Evolutionary conservation across 202 grass and related monocot species (phyloP), one percentile per base, ranked within the genome.

Genomic region (Setaria italica): DNA sequence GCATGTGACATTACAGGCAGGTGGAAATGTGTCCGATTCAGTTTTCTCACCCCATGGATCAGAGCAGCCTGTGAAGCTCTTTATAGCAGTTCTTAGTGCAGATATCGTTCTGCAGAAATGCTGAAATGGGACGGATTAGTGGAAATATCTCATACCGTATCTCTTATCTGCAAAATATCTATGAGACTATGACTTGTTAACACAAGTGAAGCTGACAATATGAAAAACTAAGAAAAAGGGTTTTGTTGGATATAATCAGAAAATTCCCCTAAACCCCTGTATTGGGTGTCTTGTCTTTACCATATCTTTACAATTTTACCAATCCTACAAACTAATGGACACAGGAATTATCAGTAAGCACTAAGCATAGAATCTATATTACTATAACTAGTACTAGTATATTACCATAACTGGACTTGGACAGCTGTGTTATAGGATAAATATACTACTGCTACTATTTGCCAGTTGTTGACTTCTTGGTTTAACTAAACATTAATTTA

Each of bases 21-120:
- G 45, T 88, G 47, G 13, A 39, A 77, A 53, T 71, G 5, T 88
- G 19, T 41, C 53, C 39, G 47, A 29, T 84, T 88, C 59, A 66
- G 13, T 78, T 43, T 65, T 62, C 19, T 77, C 21, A 9, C 11
- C 12, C 29, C 37, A 25, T 16, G 11, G 29, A 57, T 50, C 60
- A 62, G 60, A 57, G 62, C 60, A 62, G 60, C 34, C 11, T 64
- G 32, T 16, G 7, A 50, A 78, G 53, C 35, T 84, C 74, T 72
- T 79, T 84, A 34, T 89, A 68, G 37, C 17, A 59, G 7, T 42
- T 11, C 41, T 30, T 67, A 32, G 11, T 30, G 70, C 41, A 57
- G 9, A 42, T 35, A 8, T 37, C 5, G 55, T 84, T 54, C 9
- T 55, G 14, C 9, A 53, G n/a, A 76, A 74, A 29, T 63, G 30